Evolutionary conservation across 352 stramenopile genomes (phyloP).

Genomic region (Pythium volutum): DNA sequence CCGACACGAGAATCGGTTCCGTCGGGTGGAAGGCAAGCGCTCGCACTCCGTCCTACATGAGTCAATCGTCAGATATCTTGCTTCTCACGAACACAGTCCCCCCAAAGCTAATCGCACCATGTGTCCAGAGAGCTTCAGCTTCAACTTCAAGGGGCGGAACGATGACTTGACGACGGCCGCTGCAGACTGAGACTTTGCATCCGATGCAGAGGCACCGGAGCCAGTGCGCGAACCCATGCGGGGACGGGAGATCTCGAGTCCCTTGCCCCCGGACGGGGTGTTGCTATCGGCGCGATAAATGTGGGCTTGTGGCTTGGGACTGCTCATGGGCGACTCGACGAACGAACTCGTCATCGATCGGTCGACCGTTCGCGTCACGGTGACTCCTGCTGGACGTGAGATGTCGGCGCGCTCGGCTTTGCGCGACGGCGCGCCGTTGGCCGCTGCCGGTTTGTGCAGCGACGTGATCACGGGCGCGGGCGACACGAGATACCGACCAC

Average conservation of each 20-base stretch:
- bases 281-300: constrained; percentile 67
- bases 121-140: constrained; percentile 81
- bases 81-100: not conserved
- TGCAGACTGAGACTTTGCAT: constrained; percentile 42
- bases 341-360: constrained; percentile 48
- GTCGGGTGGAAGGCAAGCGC: constrained; percentile 78
- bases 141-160: constrained; percentile 79
- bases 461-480: constrained; percentile 61
- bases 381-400: constrained; percentile 40
- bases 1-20: constrained; percentile 76
- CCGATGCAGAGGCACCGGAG: not conserved
- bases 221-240: constrained; percentile 63
- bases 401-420: constrained; percentile 34
- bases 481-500: constrained; percentile 67
- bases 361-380: constrained; percentile 51
- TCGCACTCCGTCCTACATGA: constrained; percentile 65
- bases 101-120: constrained; percentile 41
- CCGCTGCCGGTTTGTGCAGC: constrained; percentile 25
- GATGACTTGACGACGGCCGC: constrained; percentile 52
- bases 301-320: constrained; percentile 28
- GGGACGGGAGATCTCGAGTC: constrained; percentile 74
- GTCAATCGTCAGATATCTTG: not conserved
- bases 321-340: constrained; percentile 29
- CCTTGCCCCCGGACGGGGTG: constrained; percentile 41
- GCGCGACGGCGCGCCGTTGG: constrained; percentile 14